Percentiles rank a stretch among this genome's conserved stretches.
These are phyloP conservation scores for Knoxdaviesia capensis DNA, from an alignment of 2,329 filamentous ascomycete species.

Conservation along the genomic window DNA sequence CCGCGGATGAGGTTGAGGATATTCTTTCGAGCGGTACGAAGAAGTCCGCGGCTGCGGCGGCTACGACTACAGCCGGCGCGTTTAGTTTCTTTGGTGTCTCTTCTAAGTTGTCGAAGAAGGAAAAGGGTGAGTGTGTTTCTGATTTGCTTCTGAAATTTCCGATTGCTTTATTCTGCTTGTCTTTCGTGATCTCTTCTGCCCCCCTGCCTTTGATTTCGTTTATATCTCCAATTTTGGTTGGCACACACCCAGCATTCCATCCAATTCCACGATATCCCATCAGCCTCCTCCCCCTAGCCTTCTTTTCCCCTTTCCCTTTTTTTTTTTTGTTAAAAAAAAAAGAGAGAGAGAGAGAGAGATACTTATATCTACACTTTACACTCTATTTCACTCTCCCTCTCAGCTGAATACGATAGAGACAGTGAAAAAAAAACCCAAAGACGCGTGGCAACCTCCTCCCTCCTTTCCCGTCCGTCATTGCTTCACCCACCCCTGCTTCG, in stretches of 20 bases:
- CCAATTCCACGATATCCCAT: neutral
- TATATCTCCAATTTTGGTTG: too few relatives aligned
- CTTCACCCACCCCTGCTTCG: neutral
- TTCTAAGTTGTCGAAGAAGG: conserved; percentile 13
- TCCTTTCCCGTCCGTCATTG: neutral
- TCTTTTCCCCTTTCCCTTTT: neutral
- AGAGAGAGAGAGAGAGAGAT: too few relatives aligned
- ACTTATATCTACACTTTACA: too few relatives aligned
- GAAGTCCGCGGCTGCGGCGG: neutral
- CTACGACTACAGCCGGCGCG: conserved; percentile 14
- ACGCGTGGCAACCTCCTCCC: neutral
- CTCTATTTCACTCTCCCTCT: too few relatives aligned
- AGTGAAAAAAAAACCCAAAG: neutral
- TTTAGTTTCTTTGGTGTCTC: conserved; percentile 37
- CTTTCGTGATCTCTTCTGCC: too few relatives aligned
- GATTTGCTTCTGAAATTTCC: neutral
- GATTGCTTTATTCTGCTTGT: neutral
- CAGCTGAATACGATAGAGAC: neutral
- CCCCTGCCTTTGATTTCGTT: too few relatives aligned
- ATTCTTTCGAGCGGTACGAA: conserved; percentile 15
- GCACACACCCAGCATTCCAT: too few relatives aligned
- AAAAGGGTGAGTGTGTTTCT: conserved; percentile 14
- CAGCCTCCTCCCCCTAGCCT: neutral
- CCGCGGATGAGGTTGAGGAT: conserved; percentile 21
- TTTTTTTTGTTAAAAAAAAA: too few relatives aligned